Evolutionary conservation across 495 filamentous ascomycete genomes (phyloP).

Genomic region (Massariosphaeria phaeospora): DNA sequence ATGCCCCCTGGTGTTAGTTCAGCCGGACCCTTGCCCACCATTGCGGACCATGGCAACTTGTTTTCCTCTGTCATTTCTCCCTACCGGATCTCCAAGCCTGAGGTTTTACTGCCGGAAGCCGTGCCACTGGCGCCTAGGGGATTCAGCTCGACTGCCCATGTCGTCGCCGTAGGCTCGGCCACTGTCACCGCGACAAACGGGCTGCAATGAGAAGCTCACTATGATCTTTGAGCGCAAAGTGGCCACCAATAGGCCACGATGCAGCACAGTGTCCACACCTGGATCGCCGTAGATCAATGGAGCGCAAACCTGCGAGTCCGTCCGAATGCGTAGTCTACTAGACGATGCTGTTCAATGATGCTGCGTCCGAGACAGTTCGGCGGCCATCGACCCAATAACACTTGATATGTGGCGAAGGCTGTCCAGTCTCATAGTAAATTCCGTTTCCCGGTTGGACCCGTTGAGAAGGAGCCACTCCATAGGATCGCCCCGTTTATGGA

Average conservation of each 20-base stretch:
- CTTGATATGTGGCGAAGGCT: not conserved
- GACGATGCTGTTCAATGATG: slow-evolving; percentile 9
- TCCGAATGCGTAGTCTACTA: too few relatives aligned
- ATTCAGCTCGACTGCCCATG: slow-evolving; percentile 1
- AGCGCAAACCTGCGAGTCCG: not conserved
- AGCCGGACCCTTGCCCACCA: not conserved
- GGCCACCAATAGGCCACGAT: not conserved
- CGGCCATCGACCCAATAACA: not conserved
- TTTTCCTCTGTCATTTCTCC: slow-evolving; percentile 12
- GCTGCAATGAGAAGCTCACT: not conserved
- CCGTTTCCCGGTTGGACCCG: too few relatives aligned
- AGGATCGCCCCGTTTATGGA: too few relatives aligned
- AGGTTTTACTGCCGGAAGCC: not conserved
- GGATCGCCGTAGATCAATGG: slow-evolving; percentile 6
- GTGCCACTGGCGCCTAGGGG: not conserved
- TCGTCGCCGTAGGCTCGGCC: slow-evolving; percentile 15
- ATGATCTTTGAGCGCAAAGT: not conserved
- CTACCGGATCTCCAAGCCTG: too few relatives aligned
- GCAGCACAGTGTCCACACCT: slow-evolving; percentile 1
- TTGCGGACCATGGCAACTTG: slow-evolving; percentile 16
- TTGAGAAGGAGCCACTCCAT: too few relatives aligned
- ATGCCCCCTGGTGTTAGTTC: slow-evolving; percentile 2
- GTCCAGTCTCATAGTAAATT: too few relatives aligned
- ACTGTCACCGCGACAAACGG: not conserved
- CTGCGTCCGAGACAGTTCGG: slow-evolving; percentile 1